Evolutionary conservation across 1,139 yeast genomes (phyloP).

Genomic region (Pichia sp.): DNA sequence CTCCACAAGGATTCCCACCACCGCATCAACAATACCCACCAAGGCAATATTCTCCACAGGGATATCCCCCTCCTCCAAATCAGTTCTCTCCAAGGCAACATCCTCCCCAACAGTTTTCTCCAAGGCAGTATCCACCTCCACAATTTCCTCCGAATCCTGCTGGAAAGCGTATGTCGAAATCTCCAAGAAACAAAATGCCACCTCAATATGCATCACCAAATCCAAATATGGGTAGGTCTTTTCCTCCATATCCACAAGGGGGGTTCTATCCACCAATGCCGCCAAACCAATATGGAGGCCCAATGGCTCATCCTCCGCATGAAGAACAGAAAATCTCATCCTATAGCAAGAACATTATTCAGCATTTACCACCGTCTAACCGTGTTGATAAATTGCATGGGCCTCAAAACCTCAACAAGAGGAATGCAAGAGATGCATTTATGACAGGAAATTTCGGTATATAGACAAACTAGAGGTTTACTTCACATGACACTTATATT

Average conservation of each 20-base stretch:
- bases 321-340: not conserved
- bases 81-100: not conserved
- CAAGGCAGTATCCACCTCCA: slow-evolving; percentile 1
- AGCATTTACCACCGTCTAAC: slow-evolving; percentile 27
- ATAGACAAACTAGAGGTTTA: slow-evolving; percentile 9
- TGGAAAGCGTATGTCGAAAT: not conserved
- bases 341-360: slow-evolving; percentile 22
- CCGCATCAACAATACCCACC: slow-evolving; percentile 1
- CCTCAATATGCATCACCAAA: not conserved
- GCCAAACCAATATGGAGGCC: not conserved
- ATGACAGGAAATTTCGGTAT: slow-evolving; percentile 33
- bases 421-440: slow-evolving; percentile 31
- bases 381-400: slow-evolving; percentile 28
- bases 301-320: slow-evolving; percentile 5
- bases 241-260: not conserved
- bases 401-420: slow-evolving; percentile 22
- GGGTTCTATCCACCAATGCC: not conserved
- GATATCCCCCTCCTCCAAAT: not conserved
- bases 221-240: not conserved
- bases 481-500: not conserved
- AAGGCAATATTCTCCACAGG: not conserved
- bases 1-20: not conserved
- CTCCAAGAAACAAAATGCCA: not conserved
- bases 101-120: not conserved
- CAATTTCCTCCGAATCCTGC: not conserved